Conservation (phyloP, 805 yeast species). For the Starmerella bombi region DNA sequence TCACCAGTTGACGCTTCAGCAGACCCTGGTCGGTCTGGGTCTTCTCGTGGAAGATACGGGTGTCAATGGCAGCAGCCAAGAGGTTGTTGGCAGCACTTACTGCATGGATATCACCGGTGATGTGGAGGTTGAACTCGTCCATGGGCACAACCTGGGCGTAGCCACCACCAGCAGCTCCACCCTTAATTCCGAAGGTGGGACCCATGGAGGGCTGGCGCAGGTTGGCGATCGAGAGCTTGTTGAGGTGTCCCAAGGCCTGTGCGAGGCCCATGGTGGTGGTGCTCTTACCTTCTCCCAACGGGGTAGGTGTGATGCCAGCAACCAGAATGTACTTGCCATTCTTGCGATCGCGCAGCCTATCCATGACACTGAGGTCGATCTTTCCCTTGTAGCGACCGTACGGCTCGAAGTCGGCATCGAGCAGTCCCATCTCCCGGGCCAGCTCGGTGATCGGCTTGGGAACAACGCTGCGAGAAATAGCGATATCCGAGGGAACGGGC, state of each 20-base stretch:
- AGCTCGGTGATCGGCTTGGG: slow-evolving; percentile 71
- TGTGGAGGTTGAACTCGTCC: slow-evolving; percentile 97
- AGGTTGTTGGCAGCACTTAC: slow-evolving; percentile 86
- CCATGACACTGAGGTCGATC: slow-evolving; percentile 55
- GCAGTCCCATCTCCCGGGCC: slow-evolving; percentile 71
- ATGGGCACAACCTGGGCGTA: slow-evolving; percentile 95
- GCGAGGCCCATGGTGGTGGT: slow-evolving; percentile 93
- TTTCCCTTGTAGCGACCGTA: slow-evolving; percentile 88
- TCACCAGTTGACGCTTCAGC: slow-evolving; percentile 63
- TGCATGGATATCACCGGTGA: slow-evolving; percentile 96
- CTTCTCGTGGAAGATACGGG: slow-evolving; percentile 89
- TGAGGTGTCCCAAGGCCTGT: slow-evolving; percentile 82
- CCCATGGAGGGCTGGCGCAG: slow-evolving; percentile 98
- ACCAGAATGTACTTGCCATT: slow-evolving; percentile 83
- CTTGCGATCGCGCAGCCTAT: slow-evolving; percentile 48
- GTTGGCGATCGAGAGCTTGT: slow-evolving; percentile 74
- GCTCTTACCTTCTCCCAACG: slow-evolving; percentile 94
- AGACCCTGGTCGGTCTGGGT: slow-evolving; percentile 74
- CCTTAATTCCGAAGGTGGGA: slow-evolving; percentile 96
- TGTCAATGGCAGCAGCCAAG: slow-evolving; percentile 91
- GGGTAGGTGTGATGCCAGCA: slow-evolving; percentile 96
- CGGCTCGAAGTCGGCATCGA: slow-evolving; percentile 67
- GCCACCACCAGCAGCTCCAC: slow-evolving; percentile 99
- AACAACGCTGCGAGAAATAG: slow-evolving; percentile 70
- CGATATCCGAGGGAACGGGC: slow-evolving; percentile 88